Conservation (phyloP, 208 protist species). For the Leptomonas pyrrhocoris region DNA sequence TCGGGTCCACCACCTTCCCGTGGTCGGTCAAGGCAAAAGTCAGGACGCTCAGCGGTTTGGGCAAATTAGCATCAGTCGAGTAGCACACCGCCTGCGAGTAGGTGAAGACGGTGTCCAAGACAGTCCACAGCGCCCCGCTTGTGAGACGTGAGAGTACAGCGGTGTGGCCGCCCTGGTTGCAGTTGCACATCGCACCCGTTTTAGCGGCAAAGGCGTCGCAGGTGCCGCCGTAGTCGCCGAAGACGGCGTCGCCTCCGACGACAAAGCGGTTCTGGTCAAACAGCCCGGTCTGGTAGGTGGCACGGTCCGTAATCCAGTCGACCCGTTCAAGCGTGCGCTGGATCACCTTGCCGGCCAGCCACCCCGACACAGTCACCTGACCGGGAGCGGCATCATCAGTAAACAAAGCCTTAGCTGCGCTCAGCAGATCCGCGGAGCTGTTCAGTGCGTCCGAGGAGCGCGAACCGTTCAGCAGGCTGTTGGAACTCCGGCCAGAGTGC, state of each 20-base stretch:
- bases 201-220: conserved; percentile 4
- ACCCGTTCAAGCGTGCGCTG: conserved; percentile 11
- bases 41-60: background rate
- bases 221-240: conserved; percentile 61
- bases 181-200: conserved; percentile 44
- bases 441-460: background rate
- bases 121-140: background rate
- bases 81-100: conserved; percentile 16
- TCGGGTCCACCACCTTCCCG: too few species aligned
- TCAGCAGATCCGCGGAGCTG: too few species aligned
- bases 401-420: background rate
- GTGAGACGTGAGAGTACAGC: background rate
- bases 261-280: conserved; percentile 60
- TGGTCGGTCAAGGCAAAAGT: background rate
- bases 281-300: conserved; percentile 29
- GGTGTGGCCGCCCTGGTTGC: conserved; percentile 33
- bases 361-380: conserved; percentile 36
- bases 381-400: background rate
- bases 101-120: background rate
- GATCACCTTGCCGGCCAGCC: conserved; percentile 29
- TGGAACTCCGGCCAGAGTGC: background rate
- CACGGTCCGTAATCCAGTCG: conserved; percentile 19
- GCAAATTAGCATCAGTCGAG: background rate
- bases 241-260: conserved; percentile 50
- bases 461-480: background rate